Conservation (phyloP, 495 filamentous ascomycete genomes). For the Clavariopsis aquatica region DNA sequence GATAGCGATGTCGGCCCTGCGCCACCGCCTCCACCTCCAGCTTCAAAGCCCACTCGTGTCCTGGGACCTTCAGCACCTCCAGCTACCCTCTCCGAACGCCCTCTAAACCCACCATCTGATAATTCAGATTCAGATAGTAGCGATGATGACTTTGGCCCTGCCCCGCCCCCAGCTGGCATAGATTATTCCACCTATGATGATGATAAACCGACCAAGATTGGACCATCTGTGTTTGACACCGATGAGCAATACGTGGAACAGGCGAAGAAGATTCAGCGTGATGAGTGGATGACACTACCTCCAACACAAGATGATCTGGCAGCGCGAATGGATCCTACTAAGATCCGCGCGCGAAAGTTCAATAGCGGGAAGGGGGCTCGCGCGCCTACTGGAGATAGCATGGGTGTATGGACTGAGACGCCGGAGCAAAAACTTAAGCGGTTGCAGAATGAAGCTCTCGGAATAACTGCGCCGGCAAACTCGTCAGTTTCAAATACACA, state of each 20-base stretch:
- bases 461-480: slow-evolving; percentile 53
- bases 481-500: slow-evolving; percentile 30
- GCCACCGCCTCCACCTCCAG: not conserved
- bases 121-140: slow-evolving; percentile 50
- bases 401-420: slow-evolving; percentile 85
- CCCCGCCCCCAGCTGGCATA: slow-evolving; percentile 61
- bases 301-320: slow-evolving; percentile 65
- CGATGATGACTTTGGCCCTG: slow-evolving; percentile 76
- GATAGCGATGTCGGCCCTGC: slow-evolving; percentile 21
- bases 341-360: slow-evolving; percentile 81
- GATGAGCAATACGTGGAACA: slow-evolving; percentile 21
- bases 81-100: slow-evolving; percentile 54
- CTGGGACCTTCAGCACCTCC: slow-evolving; percentile 48
- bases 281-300: slow-evolving; percentile 94
- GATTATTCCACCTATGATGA: not conserved
- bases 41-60: slow-evolving; percentile 17
- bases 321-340: slow-evolving; percentile 78
- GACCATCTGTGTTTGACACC: slow-evolving; percentile 24
- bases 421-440: slow-evolving; percentile 82
- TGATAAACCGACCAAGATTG: not conserved
- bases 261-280: slow-evolving; percentile 54
- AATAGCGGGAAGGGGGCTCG: slow-evolving; percentile 64
- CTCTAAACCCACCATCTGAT: slow-evolving; percentile 35
- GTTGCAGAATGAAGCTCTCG: slow-evolving; percentile 82
- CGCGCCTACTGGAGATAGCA: slow-evolving; percentile 41